Evolutionary conservation across 805 yeast species (phyloP), one percentile per base, ranked within the genome.

Genomic region (Saccharomycopsis babjevae): DNA sequence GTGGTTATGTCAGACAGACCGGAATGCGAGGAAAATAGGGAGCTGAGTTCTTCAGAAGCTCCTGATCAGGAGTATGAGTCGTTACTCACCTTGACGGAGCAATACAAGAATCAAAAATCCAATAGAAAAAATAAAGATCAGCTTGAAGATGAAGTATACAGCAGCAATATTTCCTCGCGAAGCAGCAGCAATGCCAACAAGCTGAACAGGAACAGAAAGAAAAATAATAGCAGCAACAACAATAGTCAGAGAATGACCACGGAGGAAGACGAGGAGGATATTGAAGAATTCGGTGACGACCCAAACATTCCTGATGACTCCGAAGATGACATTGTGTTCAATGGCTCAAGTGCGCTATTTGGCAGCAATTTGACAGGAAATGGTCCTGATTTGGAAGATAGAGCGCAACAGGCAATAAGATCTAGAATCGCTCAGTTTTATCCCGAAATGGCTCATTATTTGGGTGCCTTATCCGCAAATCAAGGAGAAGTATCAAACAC

Each of bases 41-140:
- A 43, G 10, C 4, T 15, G 5, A 18, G 52, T 22, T 46, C 52
- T 11, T 32, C 52, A 52, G 52, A 46, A n/a, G n/a, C 28, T 8
- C n/a, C n/a, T 13, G 52, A 46, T 28, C 43, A 56, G 18, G 57
- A 58, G 18, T 57, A 58, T 5, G 60, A 58, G 54, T 54, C 50
- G 16, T 65, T 80, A 30, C 66, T 67, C 4, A 67, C 82, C 52
- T 66, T 80, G 54, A 72, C 80, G 8, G 77, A 74, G 16, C 78
- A 77, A 46, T 73, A 73, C 59, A 67, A 75, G 61, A 46, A 22
- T 32, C 52, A 46, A 25, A 64, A 74, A 16, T 69, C 67, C 61
- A 72, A 76, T 1, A 71, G 69, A 57, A 66, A 69, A 11, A 61
- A 64, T 7, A 46, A 46, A 30, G 38, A 52, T 3, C 40, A 52